Conservation (phyloP, 257 asterid species). For the Solanum sparsipilum region DNA sequence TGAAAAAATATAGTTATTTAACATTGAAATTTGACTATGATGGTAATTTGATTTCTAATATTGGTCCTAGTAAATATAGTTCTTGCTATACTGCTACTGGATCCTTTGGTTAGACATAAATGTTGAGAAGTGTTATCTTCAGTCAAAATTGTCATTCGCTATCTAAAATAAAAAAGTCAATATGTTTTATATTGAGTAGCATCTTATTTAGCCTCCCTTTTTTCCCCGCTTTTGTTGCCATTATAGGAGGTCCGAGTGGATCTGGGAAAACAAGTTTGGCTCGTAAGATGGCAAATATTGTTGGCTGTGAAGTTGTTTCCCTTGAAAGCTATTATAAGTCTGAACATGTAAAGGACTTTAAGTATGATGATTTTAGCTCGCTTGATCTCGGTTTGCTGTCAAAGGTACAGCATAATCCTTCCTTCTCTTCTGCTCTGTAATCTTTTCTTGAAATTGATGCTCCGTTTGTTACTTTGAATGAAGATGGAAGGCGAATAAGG, state of each 20-base stretch:
- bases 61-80: background rate
- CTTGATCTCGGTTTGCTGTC: constrained; percentile 90
- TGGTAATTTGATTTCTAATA: background rate
- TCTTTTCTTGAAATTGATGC: background rate
- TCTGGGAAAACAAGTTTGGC: constrained; percentile 99
- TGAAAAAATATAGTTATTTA: background rate
- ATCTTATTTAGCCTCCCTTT: background rate
- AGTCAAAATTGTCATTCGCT: background rate
- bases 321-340: constrained; percentile 91
- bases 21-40: background rate
- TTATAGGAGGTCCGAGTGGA: constrained; percentile 97
- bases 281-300: constrained; percentile 96
- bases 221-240: background rate
- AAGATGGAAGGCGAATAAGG: background rate
- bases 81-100: background rate
- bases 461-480: background rate
- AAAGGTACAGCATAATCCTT: constrained; percentile 44
- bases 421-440: constrained; percentile 4
- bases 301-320: constrained; percentile 98
- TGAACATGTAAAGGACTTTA: constrained; percentile 78
- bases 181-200: background rate
- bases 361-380: constrained; percentile 90
- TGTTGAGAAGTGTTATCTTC: background rate
- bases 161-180: background rate
- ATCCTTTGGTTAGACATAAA: background rate